These are phyloP conservation scores for Vigna angularis DNA, from an alignment of 306 rosid species.

Conservation along the genomic window DNA sequence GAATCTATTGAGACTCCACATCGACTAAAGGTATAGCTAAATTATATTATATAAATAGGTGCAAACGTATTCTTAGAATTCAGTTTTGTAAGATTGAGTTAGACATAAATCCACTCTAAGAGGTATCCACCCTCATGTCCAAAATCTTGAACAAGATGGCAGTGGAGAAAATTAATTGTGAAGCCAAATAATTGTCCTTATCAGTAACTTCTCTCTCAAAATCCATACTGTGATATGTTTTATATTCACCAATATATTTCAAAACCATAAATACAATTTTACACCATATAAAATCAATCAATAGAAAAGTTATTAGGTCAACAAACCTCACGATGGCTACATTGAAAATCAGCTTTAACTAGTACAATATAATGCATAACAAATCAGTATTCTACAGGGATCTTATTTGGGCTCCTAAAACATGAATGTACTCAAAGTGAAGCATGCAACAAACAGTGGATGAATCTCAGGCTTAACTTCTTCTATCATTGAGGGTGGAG, in stretches of 20 bases:
- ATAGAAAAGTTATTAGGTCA: not conserved
- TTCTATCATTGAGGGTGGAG: not conserved
- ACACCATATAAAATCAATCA: not conserved
- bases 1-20: too few relatives aligned
- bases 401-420: not conserved
- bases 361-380: not conserved
- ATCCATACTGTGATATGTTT: not conserved
- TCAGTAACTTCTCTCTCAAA: not conserved
- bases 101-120: not conserved
- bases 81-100: too few relatives aligned
- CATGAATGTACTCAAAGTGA: not conserved
- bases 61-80: too few relatives aligned
- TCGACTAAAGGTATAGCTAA: too few relatives aligned
- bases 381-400: not conserved
- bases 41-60: too few relatives aligned
- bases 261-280: not conserved
- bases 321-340: conserved; percentile 1
- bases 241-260: not conserved
- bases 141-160: conserved; percentile 2
- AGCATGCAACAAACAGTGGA: not conserved
- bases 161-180: not conserved
- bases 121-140: not conserved
- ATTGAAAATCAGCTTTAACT: conserved; percentile 9
- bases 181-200: not conserved
- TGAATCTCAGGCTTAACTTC: not conserved